Conservation (phyloP, 768 basidiomycete species). For the Amanita pseudoporphyria region DNA sequence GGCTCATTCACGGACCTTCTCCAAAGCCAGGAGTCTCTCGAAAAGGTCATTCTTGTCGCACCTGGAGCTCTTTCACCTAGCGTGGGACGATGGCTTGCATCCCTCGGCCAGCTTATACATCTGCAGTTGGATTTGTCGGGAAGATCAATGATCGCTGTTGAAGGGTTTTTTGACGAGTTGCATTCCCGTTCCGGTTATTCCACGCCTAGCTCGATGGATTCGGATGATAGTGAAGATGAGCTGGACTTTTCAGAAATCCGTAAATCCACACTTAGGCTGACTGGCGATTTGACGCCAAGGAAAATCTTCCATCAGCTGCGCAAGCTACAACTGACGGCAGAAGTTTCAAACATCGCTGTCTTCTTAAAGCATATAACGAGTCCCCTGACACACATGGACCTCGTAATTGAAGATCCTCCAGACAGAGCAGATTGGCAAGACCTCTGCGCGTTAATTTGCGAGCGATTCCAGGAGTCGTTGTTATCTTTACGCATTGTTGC, state of each 20-base stretch:
- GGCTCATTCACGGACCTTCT: conserved; percentile 63
- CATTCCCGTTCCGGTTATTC: conserved; percentile 54
- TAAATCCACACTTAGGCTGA: conserved; percentile 57
- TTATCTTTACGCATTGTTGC: conserved; percentile 54
- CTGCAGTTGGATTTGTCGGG: conserved; percentile 67
- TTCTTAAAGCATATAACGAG: conserved; percentile 64
- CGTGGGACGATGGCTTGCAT: conserved; percentile 68
- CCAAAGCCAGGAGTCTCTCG: conserved; percentile 45
- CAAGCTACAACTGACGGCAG: conserved; percentile 59
- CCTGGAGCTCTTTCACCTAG: conserved; percentile 65
- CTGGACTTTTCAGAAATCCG: conserved; percentile 68
- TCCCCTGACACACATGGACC: conserved; percentile 58
- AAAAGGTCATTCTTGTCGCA: conserved; percentile 56
- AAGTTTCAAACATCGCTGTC: conserved; percentile 56
- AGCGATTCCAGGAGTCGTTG: conserved; percentile 50
- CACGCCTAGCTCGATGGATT: conserved; percentile 57
- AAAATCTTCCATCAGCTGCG: conserved; percentile 50
- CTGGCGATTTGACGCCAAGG: conserved; percentile 46
- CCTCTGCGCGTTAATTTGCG: conserved; percentile 51
- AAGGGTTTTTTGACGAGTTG: conserved; percentile 72
- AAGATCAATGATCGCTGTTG: conserved; percentile 57
- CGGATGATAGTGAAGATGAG: conserved; percentile 72
- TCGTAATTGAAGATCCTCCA: conserved; percentile 74
- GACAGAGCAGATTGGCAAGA: conserved; percentile 70
- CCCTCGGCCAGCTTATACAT: conserved; percentile 48